Conservation (phyloP, 257 asterid species). For the Haberlea rhodopensis region DNA sequence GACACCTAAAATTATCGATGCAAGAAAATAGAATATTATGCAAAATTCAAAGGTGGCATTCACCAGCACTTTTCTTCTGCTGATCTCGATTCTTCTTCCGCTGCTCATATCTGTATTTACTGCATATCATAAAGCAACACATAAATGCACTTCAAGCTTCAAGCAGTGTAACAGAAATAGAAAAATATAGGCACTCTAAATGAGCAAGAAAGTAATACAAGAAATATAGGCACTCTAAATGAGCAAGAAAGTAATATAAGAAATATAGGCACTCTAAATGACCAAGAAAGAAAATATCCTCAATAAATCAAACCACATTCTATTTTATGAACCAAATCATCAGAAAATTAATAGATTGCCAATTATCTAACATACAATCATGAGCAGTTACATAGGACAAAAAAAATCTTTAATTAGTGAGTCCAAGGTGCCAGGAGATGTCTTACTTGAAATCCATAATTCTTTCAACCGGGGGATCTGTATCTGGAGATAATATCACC, state of each 20-base stretch:
- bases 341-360: neutral
- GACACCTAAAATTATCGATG: constrained; percentile 8
- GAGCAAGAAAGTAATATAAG: constrained; percentile 16
- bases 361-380: constrained; percentile 15
- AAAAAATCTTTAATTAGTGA: too few species aligned
- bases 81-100: constrained; percentile 93
- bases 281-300: constrained; percentile 19
- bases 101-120: constrained; percentile 82
- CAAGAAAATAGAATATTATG: constrained; percentile 15
- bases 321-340: constrained; percentile 7
- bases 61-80: constrained; percentile 90
- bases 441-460: constrained; percentile 95
- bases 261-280: neutral
- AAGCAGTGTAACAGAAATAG: constrained; percentile 11
- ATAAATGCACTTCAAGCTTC: constrained; percentile 15
- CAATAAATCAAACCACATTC: neutral
- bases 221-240: neutral
- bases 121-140: constrained; percentile 33
- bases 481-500: constrained; percentile 95
- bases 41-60: constrained; percentile 19
- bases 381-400: too few species aligned
- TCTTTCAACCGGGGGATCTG: constrained; percentile 90
- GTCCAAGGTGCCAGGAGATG: neutral
- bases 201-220: constrained; percentile 18
- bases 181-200: neutral